Conservation (phyloP, 140 eudicot species). For the Stevia rebaudiana region DNA sequence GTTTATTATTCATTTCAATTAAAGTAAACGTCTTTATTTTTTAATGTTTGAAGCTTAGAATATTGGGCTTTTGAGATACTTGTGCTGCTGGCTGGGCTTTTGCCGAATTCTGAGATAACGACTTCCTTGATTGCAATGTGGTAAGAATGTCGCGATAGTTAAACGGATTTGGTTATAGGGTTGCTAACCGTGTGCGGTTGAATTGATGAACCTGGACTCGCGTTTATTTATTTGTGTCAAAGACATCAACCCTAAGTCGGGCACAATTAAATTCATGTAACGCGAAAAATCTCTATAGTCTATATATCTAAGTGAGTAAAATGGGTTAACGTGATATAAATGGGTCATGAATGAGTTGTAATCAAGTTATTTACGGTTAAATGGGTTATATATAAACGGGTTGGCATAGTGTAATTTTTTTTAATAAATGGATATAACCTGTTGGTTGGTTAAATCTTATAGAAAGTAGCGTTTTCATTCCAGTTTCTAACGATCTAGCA, state of each 20-base stretch:
- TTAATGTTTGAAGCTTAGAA: constrained; percentile 47
- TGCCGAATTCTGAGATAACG: constrained; percentile 61
- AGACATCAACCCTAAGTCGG: neutral
- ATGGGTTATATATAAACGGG: neutral
- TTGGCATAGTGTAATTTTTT: neutral
- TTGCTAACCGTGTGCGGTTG: neutral
- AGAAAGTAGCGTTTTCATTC: neutral
- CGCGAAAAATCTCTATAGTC: too few relatives aligned
- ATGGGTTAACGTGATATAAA: neutral
- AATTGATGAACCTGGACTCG: neutral
- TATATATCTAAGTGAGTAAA: neutral
- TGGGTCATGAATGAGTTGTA: neutral
- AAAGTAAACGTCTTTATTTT: constrained; percentile 4
- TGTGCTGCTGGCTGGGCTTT: constrained; percentile 73
- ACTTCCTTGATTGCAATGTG: constrained; percentile 86
- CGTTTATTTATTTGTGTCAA: neutral
- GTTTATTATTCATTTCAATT: neutral
- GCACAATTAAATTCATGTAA: neutral
- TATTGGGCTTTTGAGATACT: constrained; percentile 93
- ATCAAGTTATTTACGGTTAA: neutral
- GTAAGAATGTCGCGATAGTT: constrained; percentile 24
- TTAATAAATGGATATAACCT: too few relatives aligned
- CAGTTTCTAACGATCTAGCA: neutral
- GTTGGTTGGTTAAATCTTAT: neutral
- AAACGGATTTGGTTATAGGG: neutral